Conservation (phyloP, 1,139 yeast genomes). For the Zygoascus meyerae region DNA sequence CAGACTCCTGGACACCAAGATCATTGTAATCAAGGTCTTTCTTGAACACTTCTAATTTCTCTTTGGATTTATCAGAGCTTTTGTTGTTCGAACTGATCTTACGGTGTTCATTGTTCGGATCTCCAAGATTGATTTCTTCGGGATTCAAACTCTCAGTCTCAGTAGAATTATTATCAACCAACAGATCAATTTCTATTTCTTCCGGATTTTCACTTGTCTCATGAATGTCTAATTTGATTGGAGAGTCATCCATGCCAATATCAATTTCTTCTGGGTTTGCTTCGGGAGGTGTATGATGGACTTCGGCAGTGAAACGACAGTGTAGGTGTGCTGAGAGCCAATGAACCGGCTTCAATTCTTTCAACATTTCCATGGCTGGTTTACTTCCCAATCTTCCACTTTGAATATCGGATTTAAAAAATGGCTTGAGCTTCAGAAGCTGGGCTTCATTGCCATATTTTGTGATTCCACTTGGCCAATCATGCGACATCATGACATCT, state of each 20-base stretch:
- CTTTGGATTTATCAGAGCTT: too few relatives aligned
- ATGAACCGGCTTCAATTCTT: constrained; percentile 51
- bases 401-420: constrained; percentile 58
- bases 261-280: constrained; percentile 38
- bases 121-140: too few relatives aligned
- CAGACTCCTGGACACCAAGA: background rate
- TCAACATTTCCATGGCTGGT: constrained; percentile 52
- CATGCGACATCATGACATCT: constrained; percentile 71
- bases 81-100: too few relatives aligned
- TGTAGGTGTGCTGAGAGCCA: constrained; percentile 95
- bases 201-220: constrained; percentile 24
- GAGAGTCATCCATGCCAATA: constrained; percentile 28
- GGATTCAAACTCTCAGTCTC: too few relatives aligned
- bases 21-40: background rate
- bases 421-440: constrained; percentile 57
- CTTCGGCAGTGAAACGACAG: constrained; percentile 58
- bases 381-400: constrained; percentile 69
- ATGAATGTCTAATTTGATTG: constrained; percentile 11
- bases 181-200: constrained; percentile 38
- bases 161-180: constrained; percentile 13
- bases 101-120: too few relatives aligned
- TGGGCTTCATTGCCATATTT: constrained; percentile 50
- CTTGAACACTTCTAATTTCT: too few relatives aligned
- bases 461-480: constrained; percentile 88
- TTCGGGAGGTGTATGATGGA: constrained; percentile 31